Percentiles rank a stretch among this genome's conserved stretches.
phyloP scores from a whole-genome alignment of 441 rosid genomes.

The Pelargonium fulgidum region DNA sequence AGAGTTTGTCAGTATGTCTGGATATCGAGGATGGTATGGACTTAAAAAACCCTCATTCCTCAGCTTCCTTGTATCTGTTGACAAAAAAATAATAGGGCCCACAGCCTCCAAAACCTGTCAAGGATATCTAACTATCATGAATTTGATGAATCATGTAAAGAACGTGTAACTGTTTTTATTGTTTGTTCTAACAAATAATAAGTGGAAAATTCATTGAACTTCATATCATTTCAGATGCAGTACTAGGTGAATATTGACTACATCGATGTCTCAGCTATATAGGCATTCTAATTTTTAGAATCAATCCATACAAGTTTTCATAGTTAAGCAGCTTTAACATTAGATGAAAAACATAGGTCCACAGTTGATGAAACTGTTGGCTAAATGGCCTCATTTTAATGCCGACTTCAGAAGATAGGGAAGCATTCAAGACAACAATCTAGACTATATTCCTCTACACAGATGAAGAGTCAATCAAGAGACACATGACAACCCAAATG shows the following conservation, averaged over 20 bases:
- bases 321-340: background rate
- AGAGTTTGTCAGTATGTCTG: constrained; percentile 97
- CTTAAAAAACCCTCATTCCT: constrained; percentile 98
- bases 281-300: constrained; percentile 7
- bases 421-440: background rate
- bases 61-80: constrained; percentile 95
- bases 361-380: background rate
- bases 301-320: constrained; percentile 3
- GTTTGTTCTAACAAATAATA: background rate
- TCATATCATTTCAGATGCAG: constrained; percentile 11
- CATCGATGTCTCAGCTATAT: constrained; percentile 7
- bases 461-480: constrained; percentile 2
- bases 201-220: constrained; percentile 6
- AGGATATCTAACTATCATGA: constrained; percentile 18
- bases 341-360: background rate
- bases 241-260: constrained; percentile 9
- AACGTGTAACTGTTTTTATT: background rate
- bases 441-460: background rate
- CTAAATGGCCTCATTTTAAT: background rate
- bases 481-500: constrained; percentile 7
- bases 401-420: background rate
- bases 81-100: constrained; percentile 91
- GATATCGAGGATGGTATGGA: constrained; percentile 98
- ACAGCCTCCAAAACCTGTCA: constrained; percentile 97
- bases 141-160: background rate